phyloP scores from a whole-genome alignment of 331 rosid genomes.

The Telfairia occidentalis region DNA sequence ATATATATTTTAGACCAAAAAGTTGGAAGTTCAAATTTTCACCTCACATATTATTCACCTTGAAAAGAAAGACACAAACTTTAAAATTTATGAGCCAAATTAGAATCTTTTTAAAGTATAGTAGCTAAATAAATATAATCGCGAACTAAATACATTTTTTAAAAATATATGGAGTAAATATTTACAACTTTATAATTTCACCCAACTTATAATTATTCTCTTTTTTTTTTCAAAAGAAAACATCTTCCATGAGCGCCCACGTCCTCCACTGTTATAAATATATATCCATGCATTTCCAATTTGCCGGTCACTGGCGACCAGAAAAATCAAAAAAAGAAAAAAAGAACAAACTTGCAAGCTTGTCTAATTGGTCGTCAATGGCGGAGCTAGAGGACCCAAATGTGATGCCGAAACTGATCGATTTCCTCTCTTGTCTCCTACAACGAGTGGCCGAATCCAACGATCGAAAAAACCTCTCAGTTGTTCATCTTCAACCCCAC shows the following conservation, averaged over 20 bases:
- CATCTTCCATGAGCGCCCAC: conserved; percentile 3
- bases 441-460: conserved; percentile 26
- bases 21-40: too few relatives aligned
- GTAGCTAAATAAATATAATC: too few relatives aligned
- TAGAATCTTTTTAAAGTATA: too few relatives aligned
- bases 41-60: too few relatives aligned
- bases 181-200: too few relatives aligned
- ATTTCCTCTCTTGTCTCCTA: conserved; percentile 28
- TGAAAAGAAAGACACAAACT: not conserved
- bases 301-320: not conserved
- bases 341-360: not conserved
- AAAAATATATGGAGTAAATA: too few relatives aligned
- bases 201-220: too few relatives aligned
- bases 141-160: too few relatives aligned
- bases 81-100: too few relatives aligned
- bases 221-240: too few relatives aligned
- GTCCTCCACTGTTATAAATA: not conserved
- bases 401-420: conserved; percentile 25
- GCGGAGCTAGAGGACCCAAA: conserved; percentile 26
- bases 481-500: conserved; percentile 13
- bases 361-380: conserved; percentile 15
- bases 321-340: not conserved
- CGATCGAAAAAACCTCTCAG: conserved; percentile 15
- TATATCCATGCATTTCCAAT: conserved; percentile 1
- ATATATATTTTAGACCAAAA: too few relatives aligned